Evolutionary conservation across 2,329 filamentous ascomycete species (phyloP).

Genomic region (Colletotrichum lindemuthianum): DNA sequence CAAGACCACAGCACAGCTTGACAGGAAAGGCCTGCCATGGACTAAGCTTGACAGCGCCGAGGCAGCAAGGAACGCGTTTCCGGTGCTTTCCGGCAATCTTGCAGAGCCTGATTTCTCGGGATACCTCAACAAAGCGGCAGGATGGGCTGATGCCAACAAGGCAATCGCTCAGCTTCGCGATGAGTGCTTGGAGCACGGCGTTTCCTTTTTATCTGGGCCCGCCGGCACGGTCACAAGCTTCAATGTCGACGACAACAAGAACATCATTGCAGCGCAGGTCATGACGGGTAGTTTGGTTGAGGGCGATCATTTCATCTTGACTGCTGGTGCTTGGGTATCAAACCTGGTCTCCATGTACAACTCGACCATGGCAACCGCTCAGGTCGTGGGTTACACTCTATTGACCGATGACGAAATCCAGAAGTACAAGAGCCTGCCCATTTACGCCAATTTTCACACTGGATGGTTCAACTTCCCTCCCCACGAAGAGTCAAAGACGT

Average conservation of each 20-base stretch:
- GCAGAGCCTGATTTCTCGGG: conserved; percentile 40
- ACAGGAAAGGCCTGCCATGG: conserved; percentile 13
- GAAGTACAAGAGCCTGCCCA: conserved; percentile 64
- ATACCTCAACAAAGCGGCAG: conserved; percentile 45
- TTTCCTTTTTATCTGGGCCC: conserved; percentile 43
- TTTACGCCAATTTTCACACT: conserved; percentile 64
- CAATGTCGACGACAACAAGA: conserved; percentile 35
- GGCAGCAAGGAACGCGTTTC: conserved; percentile 8
- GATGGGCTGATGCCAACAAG: conserved; percentile 41
- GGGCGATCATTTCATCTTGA: conserved; percentile 55
- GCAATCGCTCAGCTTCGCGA: conserved; percentile 21
- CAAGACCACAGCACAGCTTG: conserved; percentile 11
- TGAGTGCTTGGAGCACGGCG: conserved; percentile 36
- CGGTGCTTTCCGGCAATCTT: conserved; percentile 18
- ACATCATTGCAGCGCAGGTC: background rate
- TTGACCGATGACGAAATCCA: conserved; percentile 67
- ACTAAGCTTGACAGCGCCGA: conserved; percentile 1
- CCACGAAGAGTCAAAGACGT: conserved; percentile 52
- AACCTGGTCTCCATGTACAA: conserved; percentile 66
- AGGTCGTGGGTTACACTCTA: conserved; percentile 72
- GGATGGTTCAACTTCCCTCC: conserved; percentile 67
- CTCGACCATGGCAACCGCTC: conserved; percentile 71
- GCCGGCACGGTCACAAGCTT: conserved; percentile 43
- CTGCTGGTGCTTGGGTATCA: conserved; percentile 74
- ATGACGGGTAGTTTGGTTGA: background rate